Base-by-base conservation (phyloP, 345 rosid species). In the Zanthoxylum bungeanum region DNA sequence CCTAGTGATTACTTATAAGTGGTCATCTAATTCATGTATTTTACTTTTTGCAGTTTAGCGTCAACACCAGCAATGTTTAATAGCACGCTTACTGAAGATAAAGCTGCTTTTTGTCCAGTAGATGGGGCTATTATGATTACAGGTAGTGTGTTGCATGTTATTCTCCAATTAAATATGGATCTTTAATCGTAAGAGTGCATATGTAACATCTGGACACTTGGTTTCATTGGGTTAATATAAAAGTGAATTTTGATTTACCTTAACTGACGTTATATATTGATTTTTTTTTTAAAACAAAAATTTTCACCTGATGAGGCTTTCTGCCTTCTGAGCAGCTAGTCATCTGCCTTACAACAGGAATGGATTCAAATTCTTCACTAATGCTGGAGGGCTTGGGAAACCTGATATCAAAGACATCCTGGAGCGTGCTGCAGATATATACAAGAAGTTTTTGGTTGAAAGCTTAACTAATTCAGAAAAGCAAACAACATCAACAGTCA, bases 51-150 rank as follows among this genome's bases (percentile, higher is more conserved):
- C 73, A 95, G 98, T 70, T 82, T 95, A 81, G 96, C 99, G 55
- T 95, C 99, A 63, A 95, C 99, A 55, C 99, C 99, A n/a, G 99
- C 99, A 64, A 95, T 95, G 99, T 95, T 92, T 78, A 92, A 92
- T 80, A 86, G 99, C 81, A 88, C 99, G 24, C 84, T 95, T 62
- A 88, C 96, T 4, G 84, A 84, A 73, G 89, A 87, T 66, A 88
- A 89, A 25, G 65, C 82, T 28, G 77, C 84, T 79, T 69, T 86
- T 65, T 95, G 99, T 77, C 99, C 99, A 30, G 96, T 80, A 70
- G 99, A 95, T 78, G 99, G 99, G 59, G 95, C 97, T 82, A 87
- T 95, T 69, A 95, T 95, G 98, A 93, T 92, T 62, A 95, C 99
- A 76, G 99, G 99, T 95, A 75, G 36, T 39, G 64, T 37, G 27